These are phyloP conservation scores for Pichia inconspicua DNA, from an alignment of 1,139 yeast genomes.

Conservation along the genomic window DNA sequence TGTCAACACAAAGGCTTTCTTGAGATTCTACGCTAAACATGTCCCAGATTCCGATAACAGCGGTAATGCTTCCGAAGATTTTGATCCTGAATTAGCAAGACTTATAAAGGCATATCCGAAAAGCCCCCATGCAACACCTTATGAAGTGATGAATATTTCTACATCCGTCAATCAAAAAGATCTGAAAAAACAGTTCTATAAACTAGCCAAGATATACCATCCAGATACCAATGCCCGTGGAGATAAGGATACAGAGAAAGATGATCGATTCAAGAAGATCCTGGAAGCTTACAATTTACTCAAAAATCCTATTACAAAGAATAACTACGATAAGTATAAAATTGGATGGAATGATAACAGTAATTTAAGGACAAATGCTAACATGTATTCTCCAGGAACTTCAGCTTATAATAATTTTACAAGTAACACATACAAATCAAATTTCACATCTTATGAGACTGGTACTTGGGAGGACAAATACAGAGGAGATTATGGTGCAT, in stretches of 20 bases:
- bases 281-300: slow-evolving; percentile 70
- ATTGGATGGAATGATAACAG: slow-evolving; percentile 33
- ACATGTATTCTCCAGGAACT: slow-evolving; percentile 16
- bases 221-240: slow-evolving; percentile 51
- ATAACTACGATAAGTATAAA: slow-evolving; percentile 37
- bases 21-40: neutral
- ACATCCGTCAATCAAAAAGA: slow-evolving; percentile 25
- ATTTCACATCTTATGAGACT: slow-evolving; percentile 25
- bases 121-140: slow-evolving; percentile 54
- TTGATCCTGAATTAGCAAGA: slow-evolving; percentile 13
- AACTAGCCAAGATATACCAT: slow-evolving; percentile 73
- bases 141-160: slow-evolving; percentile 56
- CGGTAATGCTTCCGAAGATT: neutral
- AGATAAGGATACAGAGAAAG: slow-evolving; percentile 30
- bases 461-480: slow-evolving; percentile 62
- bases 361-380: slow-evolving; percentile 16
- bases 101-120: slow-evolving; percentile 43
- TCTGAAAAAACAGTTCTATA: slow-evolving; percentile 50
- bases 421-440: slow-evolving; percentile 2
- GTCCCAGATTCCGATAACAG: neutral
- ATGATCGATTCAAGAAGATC: slow-evolving; percentile 59
- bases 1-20: neutral
- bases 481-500: slow-evolving; percentile 14
- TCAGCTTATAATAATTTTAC: slow-evolving; percentile 9
- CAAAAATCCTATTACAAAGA: slow-evolving; percentile 44